phyloP scores from a whole-genome alignment of 2,329 filamentous ascomycete genomes.

The Ustulina deusta region DNA sequence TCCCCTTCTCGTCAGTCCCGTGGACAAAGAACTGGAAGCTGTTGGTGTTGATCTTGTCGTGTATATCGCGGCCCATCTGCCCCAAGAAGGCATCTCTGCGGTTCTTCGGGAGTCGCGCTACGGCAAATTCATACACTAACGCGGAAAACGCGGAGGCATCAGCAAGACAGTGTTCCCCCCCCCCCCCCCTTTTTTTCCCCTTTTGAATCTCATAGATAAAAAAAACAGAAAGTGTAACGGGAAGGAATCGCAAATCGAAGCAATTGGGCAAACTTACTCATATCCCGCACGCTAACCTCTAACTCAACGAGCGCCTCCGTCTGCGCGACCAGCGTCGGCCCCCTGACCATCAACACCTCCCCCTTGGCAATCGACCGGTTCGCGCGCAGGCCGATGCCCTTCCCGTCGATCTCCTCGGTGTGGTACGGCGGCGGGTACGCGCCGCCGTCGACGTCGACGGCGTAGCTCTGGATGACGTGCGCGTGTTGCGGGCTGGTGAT shows the following conservation, averaged over 20 bases:
- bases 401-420: constrained; percentile 49
- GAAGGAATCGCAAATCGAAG: neutral
- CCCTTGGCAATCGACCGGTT: constrained; percentile 52
- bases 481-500: constrained; percentile 45
- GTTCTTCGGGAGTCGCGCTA: constrained; percentile 46
- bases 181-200: too few species aligned
- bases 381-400: constrained; percentile 54
- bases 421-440: constrained; percentile 47
- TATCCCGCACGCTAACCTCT: constrained; percentile 38
- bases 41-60: constrained; percentile 53
- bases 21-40: constrained; percentile 52
- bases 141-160: neutral
- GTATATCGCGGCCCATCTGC: constrained; percentile 51
- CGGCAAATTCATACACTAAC: constrained; percentile 49
- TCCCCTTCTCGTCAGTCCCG: constrained; percentile 43
- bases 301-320: constrained; percentile 37
- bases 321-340: constrained; percentile 51
- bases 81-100: constrained; percentile 46
- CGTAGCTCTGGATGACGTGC: constrained; percentile 37
- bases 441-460: constrained; percentile 9
- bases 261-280: constrained; percentile 17
- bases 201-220: too few species aligned
- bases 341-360: constrained; percentile 52
- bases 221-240: neutral
- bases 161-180: neutral